Conservation (phyloP, 805 yeast species). For the Saturnispora ahearnii region DNA sequence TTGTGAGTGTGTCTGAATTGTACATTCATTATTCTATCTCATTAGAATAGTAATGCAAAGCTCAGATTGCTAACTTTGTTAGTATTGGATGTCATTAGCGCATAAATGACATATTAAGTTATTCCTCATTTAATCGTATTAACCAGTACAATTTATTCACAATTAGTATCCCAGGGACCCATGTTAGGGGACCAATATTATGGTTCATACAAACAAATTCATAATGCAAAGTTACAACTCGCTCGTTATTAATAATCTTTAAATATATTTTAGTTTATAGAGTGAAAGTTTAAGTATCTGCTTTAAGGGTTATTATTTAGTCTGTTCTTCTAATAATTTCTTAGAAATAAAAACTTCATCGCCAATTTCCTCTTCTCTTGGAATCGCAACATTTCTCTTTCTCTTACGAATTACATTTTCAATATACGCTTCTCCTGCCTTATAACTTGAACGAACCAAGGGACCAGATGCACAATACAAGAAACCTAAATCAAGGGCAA, state of each 20-base stretch:
- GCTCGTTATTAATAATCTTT: too few species aligned
- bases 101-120: background rate
- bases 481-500: conserved; percentile 84
- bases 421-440: conserved; percentile 96
- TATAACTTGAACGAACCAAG: conserved; percentile 88
- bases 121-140: background rate
- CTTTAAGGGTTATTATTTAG: background rate
- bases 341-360: conserved; percentile 24
- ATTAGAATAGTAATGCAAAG: too few species aligned
- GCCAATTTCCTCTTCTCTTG: conserved; percentile 26
- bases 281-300: background rate
- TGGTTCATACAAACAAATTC: too few species aligned
- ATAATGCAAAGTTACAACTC: too few species aligned
- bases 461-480: conserved; percentile 97
- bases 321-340: conserved; percentile 12
- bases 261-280: too few species aligned
- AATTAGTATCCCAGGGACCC: too few species aligned
- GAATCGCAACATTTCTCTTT: conserved; percentile 34
- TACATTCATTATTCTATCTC: too few species aligned
- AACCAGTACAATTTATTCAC: too few species aligned
- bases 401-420: conserved; percentile 85
- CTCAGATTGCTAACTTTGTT: too few species aligned
- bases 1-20: too few species aligned
- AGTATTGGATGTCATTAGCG: too few species aligned
- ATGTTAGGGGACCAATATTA: too few species aligned